Conservation (phyloP, 2,329 filamentous ascomycete species). For the Chalaropsis thielavioides region DNA sequence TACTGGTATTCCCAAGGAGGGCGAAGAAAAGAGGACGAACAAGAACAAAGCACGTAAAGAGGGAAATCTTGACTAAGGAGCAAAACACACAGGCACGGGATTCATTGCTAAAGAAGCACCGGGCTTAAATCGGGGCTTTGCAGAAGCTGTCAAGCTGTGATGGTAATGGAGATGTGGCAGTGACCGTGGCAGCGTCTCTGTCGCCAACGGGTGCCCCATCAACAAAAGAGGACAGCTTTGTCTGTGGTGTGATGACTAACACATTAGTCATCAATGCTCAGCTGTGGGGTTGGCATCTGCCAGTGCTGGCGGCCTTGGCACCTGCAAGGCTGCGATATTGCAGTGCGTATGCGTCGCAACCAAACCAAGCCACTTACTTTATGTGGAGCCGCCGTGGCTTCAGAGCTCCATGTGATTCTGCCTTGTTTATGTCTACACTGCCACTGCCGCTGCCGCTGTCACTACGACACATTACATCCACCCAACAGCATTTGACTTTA, state of each 20-base stretch:
- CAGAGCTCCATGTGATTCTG: neutral
- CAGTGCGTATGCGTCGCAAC: neutral
- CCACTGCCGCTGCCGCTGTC: neutral
- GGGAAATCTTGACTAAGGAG: neutral
- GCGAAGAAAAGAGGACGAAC: neutral
- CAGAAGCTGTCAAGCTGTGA: neutral
- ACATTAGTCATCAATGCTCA: neutral
- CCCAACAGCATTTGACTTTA: neutral
- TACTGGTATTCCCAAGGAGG: neutral
- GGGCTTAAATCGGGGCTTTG: neutral
- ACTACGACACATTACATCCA: neutral
- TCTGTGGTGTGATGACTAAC: neutral
- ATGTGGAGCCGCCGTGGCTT: neutral
- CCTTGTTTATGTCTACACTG: neutral
- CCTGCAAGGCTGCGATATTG: neutral
- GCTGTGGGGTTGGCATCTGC: neutral
- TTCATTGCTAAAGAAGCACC: neutral
- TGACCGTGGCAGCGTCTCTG: neutral
- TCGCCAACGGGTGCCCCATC: neutral
- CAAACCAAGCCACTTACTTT: constrained; percentile 3
- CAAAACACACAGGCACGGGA: neutral
- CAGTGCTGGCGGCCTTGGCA: neutral
- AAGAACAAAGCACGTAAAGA: neutral
- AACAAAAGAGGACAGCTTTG: constrained; percentile 3
- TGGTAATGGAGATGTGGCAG: neutral